Evolutionary conservation across 306 rosid genomes (phyloP), one percentile per base, ranked within the genome.

Genomic region (Spatholobus suberectus): DNA sequence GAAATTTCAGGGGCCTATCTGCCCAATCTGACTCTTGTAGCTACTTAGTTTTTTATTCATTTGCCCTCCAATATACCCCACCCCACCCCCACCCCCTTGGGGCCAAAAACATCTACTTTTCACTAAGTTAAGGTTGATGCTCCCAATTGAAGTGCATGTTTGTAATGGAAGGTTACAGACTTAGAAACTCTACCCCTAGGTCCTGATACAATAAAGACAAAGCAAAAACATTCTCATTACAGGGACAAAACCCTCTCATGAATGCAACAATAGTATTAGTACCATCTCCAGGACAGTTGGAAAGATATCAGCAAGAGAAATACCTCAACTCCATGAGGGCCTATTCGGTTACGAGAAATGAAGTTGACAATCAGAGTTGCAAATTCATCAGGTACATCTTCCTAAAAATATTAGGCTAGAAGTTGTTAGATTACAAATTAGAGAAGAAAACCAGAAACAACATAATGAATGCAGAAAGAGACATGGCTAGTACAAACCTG

Each of bases 361-460:
- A 96, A 96, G 87, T 90, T 94, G 68, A 88, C 81, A 68, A 96
- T 59, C 81, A 94, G 87, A 61, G 51, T 54, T 1, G 97, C 90
- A 81, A 96, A 96, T 75, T 96, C 99, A 70, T 96, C 98, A 21
- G 99, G 99, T 37, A 79, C 91, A 87, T 96, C 99, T 81, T 96
- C 99, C 99, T 96, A 86, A 83, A 86, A 52, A 86, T 81, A 65
- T 69, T 63, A 18, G 61, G 38, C 24, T 8, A 72, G 29, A 47
- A 80, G 57, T 70, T 71, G 13, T 85, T 65, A 79, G 81, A 55
- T 82, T 44, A 58, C 57, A 40, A 29, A 62, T 70, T 10, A 73
- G 6, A 63, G 76, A 78, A 23, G 40, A 74, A 58, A 82, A 54
- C 69, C 6, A 75, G 24, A 75, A 57, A 17, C 35, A 2, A 44